These are phyloP conservation scores for Penicillium dipodomyicola DNA, from an alignment of 495 filamentous ascomycete species.

Conservation along the genomic window DNA sequence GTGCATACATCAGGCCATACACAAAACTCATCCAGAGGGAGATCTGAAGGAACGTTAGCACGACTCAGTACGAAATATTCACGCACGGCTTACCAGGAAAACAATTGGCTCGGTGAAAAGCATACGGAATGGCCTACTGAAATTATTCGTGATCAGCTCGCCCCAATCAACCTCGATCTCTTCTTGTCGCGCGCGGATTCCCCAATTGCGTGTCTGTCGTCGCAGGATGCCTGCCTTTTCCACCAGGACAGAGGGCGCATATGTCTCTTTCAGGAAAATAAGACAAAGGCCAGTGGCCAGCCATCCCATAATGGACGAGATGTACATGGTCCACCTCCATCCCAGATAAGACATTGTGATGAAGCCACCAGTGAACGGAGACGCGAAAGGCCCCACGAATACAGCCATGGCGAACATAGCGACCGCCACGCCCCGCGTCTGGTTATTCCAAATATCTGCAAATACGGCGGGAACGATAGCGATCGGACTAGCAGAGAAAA, in stretches of 20 bases:
- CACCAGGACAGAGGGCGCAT: constrained; percentile 39
- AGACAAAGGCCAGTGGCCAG: constrained; percentile 28
- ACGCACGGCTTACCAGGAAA: constrained; percentile 14
- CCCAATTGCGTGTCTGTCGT: constrained; percentile 48
- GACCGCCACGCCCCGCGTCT: constrained; percentile 47
- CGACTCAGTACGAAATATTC: background rate
- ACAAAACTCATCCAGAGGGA: constrained; percentile 49
- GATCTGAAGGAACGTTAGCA: constrained; percentile 34
- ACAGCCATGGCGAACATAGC: constrained; percentile 52
- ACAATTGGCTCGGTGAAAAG: constrained; percentile 46
- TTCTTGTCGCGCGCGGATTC: constrained; percentile 49
- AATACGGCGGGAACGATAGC: constrained; percentile 46
- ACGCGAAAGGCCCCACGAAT: constrained; percentile 49
- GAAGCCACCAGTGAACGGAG: constrained; percentile 48
- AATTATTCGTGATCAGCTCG: constrained; percentile 41
- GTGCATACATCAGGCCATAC: constrained; percentile 44
- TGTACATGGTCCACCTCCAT: constrained; percentile 52
- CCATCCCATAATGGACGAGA: constrained; percentile 42
- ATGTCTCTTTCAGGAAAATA: constrained; percentile 39
- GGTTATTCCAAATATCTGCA: constrained; percentile 51
- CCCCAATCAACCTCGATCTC: constrained; percentile 45
- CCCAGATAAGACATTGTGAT: constrained; percentile 43
- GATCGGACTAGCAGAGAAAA: constrained; percentile 45
- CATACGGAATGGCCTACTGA: constrained; percentile 47
- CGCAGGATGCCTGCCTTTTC: constrained; percentile 41